Evolutionary conservation across 192 early-diverging fungal species (phyloP), one percentile per base, ranked within the genome.

Genomic region (Podila epicladia): DNA sequence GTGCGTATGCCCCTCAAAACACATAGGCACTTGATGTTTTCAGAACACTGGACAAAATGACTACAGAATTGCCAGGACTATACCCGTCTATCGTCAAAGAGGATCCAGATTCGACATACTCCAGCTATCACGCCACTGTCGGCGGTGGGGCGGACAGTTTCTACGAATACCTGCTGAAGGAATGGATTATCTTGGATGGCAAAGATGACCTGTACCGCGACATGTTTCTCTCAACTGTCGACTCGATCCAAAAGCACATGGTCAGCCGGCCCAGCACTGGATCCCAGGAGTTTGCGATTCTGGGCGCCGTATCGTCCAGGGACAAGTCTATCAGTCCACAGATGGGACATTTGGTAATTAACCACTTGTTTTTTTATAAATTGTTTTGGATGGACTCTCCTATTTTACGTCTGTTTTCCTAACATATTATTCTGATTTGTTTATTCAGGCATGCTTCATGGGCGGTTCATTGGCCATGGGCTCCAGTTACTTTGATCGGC

Each of bases 21-120:
- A 87, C 88, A 65, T 73, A 82, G 26, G 84, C 88, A 15, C 86
- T 87, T n/a, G 84, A 93, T 58, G 62, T 85, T 24, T 88, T 94
- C 6, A 73, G 88, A 33, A 70, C 31, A 15, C 41, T 45, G 5
- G 69, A 82, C 3, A 45, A 83, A 6, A 45, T 45, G 41, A 45
- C 13, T 17, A 82, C 73, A 73, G 71, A 78, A 17, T 58, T 86
- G 62, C 79, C 78, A 58, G 92, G 93, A 0, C 75, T 94, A 19
- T 92, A 89, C 53, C 91, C 93, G 7, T 83, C 89, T 32, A 85
- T 83, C 64, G 72, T 90, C 24, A 86, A 90, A 74, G 59, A 28
- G 17, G n/a, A 45, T 17, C 41, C 41, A 45, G n/a, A 5, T 38
- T 53, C 28, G 20, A 28, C 12, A 33, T 38, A 24, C 28, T 13